Evolutionary conservation across 805 yeast species (phyloP), one percentile per base, ranked within the genome.

Genomic region (Candida stauntonica): DNA sequence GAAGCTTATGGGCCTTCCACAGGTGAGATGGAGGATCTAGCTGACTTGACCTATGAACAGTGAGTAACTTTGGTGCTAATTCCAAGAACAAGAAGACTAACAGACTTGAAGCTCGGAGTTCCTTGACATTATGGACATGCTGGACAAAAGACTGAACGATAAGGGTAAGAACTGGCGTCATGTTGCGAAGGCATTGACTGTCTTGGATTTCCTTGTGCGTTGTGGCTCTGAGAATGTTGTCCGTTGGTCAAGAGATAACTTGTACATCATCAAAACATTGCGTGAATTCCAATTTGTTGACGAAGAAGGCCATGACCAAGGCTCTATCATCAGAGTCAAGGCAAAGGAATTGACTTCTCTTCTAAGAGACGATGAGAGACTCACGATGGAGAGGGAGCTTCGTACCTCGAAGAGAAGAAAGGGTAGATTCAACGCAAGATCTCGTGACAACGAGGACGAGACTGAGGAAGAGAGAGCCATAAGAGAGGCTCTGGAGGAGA

Each of bases 131-230:
- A 85, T 91, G 94, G 97, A 91, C 56, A 87, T 91, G 81, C 64
- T 91, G 31, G 97, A 91, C 64, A 77, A 87, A 49, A 75, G 99
- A 47, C 67, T 91, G 48, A 91, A 91, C 57, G 98, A 91, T 58
- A 89, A 89, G 67, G 98, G 98, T 45, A 89, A 88, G 61, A 85
- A 91, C 64, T 91, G 97, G 97, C 75, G 96, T 49, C 99, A 91
- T 60, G 89, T 91, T 35, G 89, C 94, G 46, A 93, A 91, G 62
- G 81, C 95, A 1, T 70, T 91, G 45, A 83, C 95, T 2, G 80
- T 91, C n/a, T 70, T 91, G 50, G 96, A 89, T 54, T 91, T 81
- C 62, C 68, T 89, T 41, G 87, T 89, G 15, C 77, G 93, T 50
- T 75, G 72, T 44, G 99, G 97, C 28, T 75, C 88, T 16, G 95